Base-by-base conservation (phyloP, 352 stramenopile species). In the Phytophthora megakarya region DNA sequence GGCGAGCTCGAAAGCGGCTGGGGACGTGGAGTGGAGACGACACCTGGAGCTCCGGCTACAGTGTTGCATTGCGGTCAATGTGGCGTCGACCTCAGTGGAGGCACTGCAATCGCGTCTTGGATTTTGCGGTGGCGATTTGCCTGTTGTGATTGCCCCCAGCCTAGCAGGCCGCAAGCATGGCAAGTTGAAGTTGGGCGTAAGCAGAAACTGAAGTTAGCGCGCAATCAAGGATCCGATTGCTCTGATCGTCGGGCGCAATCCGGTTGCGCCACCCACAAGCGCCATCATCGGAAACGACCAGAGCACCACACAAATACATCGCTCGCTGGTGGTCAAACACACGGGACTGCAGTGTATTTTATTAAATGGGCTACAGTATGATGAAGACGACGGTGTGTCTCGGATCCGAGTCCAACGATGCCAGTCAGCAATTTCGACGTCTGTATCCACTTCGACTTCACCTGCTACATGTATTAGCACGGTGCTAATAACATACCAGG, bases 101-200 rank as follows among this genome's bases (percentile, higher is more conserved):
- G 33, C 48, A 37, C 3, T n/a, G 46, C 28, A 26, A 46, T 45
- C 19, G 18, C 39, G 19, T 15, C 11, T 54, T 52, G 58, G 51
- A 68, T 68, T 63, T 62, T 68, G 35, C 42, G 50, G 19, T 7
- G 11, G 21, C n/a, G 60, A 57, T 62, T 55, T 67, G 60, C 15
- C 15, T 21, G 16, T 21, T 10, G 15, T 35, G 44, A 48, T 56
- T 54, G 11, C 37, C 37, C 25, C 9, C 38, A 19, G 10, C 9
- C 21, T 15, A 13, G 6, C 6, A 32, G 5, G 26, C 26, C 26
- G 18, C 38, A 19, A 35, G 6, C 38, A 28, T 12, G 10, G 43
- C 43, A 53, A 22, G 10, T 63, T 63, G 55, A 56, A 63, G 55
- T 52, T 38, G n/a, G 22, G 33, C 35, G 56, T 33, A 61, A 67